phyloP scores from a whole-genome alignment of 495 filamentous ascomycete genomes.

The Hypoxylon lienhwacheense region DNA sequence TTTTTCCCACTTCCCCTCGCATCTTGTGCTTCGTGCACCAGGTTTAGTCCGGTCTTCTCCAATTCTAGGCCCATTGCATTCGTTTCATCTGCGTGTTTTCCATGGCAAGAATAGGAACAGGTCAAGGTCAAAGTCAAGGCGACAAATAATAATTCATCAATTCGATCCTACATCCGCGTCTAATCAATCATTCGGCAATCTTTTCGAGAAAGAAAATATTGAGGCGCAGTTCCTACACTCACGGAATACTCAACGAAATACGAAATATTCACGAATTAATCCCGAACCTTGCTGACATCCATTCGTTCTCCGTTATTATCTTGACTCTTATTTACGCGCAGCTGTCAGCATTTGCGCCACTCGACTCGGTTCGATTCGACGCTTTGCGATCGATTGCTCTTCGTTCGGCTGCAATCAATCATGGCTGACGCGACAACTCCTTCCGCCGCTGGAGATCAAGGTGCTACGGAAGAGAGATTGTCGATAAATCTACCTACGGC shows the following conservation, averaged over 20 bases:
- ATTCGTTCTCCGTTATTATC: conserved; percentile 25
- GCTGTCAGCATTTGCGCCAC: conserved; percentile 7
- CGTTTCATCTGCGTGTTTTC: conserved; percentile 26
- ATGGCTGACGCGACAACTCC: conserved; percentile 34
- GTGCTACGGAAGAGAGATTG: conserved; percentile 26
- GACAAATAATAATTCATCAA: conserved; percentile 28
- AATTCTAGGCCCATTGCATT: conserved; percentile 22
- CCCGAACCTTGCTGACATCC: conserved; percentile 17
- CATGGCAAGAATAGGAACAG: conserved; percentile 22
- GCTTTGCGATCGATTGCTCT: conserved; percentile 11
- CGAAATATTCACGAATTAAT: no score
- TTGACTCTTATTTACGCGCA: conserved; percentile 22
- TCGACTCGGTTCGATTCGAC: conserved; percentile 3
- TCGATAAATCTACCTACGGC: conserved; percentile 28
- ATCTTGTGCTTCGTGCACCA: no score
- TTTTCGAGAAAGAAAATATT: conserved; percentile 6
- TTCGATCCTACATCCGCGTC: conserved; percentile 10
- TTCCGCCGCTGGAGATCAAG: conserved; percentile 35
- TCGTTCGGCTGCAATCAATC: conserved; percentile 19
- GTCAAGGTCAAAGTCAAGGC: conserved; percentile 13
- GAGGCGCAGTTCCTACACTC: conserved; percentile 4
- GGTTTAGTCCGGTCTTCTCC: conserved; percentile 2
- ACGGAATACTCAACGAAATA: no score
- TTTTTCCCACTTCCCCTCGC: no score
- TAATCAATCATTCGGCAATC: conserved; percentile 24